phyloP scores from a whole-genome alignment of 1,139 yeast species.

The Saccharomyces hybrid region DNA sequence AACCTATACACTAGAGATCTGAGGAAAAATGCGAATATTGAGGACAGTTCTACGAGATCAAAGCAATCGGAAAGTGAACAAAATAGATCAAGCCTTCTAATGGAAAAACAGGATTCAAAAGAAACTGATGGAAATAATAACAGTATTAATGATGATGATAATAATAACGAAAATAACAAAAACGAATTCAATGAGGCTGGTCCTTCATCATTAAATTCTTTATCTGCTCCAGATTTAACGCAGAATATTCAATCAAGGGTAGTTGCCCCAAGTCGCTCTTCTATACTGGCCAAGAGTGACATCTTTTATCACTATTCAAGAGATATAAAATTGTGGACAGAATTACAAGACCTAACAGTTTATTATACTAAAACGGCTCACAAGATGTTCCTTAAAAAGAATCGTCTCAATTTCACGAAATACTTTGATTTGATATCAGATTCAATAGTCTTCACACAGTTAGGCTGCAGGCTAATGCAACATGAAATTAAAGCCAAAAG shows the following conservation, averaged over 20 bases:
- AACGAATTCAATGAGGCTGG: neutral
- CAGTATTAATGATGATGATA: slow-evolving; percentile 3
- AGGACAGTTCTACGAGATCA: neutral
- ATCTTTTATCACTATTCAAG: slow-evolving; percentile 49
- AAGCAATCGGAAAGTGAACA: neutral
- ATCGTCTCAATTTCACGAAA: slow-evolving; percentile 44
- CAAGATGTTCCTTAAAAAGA: slow-evolving; percentile 43
- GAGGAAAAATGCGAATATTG: slow-evolving; percentile 3
- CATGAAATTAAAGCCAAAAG: slow-evolving; percentile 42
- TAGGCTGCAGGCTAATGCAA: slow-evolving; percentile 46
- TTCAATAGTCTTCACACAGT: slow-evolving; percentile 40
- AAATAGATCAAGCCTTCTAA: neutral
- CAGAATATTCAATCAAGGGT: neutral
- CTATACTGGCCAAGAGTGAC: slow-evolving; percentile 27
- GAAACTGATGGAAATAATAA: neutral
- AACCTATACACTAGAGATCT: slow-evolving; percentile 19
- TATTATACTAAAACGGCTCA: slow-evolving; percentile 41
- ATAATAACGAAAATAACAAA: slow-evolving; percentile 1
- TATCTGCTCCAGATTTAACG: neutral
- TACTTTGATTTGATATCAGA: slow-evolving; percentile 47
- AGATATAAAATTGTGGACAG: slow-evolving; percentile 55
- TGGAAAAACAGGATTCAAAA: neutral
- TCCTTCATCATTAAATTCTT: neutral
- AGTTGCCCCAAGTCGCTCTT: slow-evolving; percentile 6
- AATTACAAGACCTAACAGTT: slow-evolving; percentile 40